These are phyloP conservation scores for Carex littledalei DNA, from an alignment of 176 grass and related monocot species.

Conservation along the genomic window DNA sequence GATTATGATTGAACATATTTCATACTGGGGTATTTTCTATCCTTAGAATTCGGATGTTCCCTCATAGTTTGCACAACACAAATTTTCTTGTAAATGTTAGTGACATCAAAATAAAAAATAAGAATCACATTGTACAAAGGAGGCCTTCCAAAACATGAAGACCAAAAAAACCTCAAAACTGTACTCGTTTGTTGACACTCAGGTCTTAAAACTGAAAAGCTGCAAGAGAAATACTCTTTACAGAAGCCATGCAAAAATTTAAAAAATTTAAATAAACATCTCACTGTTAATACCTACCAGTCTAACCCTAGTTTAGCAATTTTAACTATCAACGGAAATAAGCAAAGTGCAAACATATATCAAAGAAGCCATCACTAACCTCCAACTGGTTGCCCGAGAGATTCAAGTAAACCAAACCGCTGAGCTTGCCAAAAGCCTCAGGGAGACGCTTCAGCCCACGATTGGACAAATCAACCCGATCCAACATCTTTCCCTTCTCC, in stretches of 20 bases:
- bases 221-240: not conserved
- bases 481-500: slow-evolving; percentile 36
- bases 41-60: not conserved
- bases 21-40: not conserved
- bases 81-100: not conserved
- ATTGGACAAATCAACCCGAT: slow-evolving; percentile 42
- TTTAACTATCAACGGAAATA: not conserved
- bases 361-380: slow-evolving; percentile 35
- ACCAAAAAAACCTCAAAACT: not conserved
- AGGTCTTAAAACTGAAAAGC: not conserved
- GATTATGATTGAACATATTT: not conserved
- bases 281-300: not conserved
- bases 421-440: slow-evolving; percentile 61
- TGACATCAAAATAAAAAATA: not conserved
- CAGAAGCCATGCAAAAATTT: not conserved
- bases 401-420: slow-evolving; percentile 61
- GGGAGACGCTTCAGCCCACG: slow-evolving; percentile 58
- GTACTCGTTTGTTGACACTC: not conserved
- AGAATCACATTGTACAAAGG: not conserved
- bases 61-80: not conserved
- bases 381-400: slow-evolving; percentile 68
- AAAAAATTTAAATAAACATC: not conserved
- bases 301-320: not conserved
- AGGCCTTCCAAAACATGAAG: not conserved
- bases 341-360: not conserved